Conservation (phyloP, 768 basidiomycete species). For the Mycena leptocephala region DNA sequence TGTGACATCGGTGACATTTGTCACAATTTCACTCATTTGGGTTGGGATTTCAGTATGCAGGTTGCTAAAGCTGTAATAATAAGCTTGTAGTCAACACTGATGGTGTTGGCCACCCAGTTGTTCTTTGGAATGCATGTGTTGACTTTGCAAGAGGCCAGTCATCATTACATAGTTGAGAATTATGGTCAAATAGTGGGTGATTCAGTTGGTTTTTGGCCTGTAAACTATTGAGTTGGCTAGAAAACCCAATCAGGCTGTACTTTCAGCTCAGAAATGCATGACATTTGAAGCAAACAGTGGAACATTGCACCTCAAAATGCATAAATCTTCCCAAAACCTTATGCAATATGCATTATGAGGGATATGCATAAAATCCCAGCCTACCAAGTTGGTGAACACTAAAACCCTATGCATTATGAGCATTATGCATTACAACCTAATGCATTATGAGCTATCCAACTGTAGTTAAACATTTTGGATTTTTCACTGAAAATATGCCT, state of each 20-base stretch:
- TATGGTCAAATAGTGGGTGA: too few relatives aligned
- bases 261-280: background rate
- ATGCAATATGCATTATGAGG: background rate
- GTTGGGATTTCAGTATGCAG: background rate
- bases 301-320: background rate
- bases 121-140: too few relatives aligned
- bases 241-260: too few relatives aligned
- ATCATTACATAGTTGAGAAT: too few relatives aligned
- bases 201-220: too few relatives aligned
- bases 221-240: too few relatives aligned
- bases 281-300: background rate
- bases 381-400: background rate
- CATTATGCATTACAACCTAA: background rate
- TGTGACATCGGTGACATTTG: background rate
- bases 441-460: background rate
- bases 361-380: background rate
- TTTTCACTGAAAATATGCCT: too few relatives aligned
- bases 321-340: constrained; percentile 1
- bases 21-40: background rate
- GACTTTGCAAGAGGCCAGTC: too few relatives aligned
- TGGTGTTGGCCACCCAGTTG: too few relatives aligned
- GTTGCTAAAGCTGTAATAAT: too few relatives aligned
- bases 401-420: background rate
- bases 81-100: too few relatives aligned
- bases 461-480: too few relatives aligned